Evolutionary conservation across 2,329 filamentous ascomycete species (phyloP), one percentile per base, ranked within the genome.

Genomic region (Aspergillus tamarii): DNA sequence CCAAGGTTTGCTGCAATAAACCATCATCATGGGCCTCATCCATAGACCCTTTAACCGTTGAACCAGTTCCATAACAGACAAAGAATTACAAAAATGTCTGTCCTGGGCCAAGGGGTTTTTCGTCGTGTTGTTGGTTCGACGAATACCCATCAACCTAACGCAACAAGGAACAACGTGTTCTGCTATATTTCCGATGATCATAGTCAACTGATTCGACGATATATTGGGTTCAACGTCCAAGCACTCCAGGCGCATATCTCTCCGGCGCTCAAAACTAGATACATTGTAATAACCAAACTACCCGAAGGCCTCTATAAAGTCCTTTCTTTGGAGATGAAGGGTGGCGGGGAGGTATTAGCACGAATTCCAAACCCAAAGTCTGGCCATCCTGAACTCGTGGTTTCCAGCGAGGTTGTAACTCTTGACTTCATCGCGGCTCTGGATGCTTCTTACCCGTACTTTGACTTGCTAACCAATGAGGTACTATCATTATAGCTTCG

Each of bases 171-270:
- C 23, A 32, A 54, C 53, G 71, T 71, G 32, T 66, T 66, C 34
- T 32, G 54, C 66, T 77, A 76, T 59, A 74, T 72, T 4, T 69
- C 71, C 58, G 65, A 80, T 59, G 78, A 80, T 59, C 52, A 73
- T 11, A 52, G 41, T 4, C 72, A 76, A 61, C 67, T 76, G 28
- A 61, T 66, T 64, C 69, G 69, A 26, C 71, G 76, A 45, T 72
- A 73, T 60, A 53, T 67, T n/a, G 55, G 54, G 10, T 80, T 80
- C 63, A 71, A 80, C 68, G 67, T 79, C 8, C 28, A 68, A 52
- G 72, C 67, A 32, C 73, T 81, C 0, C 62, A 74, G 62, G 53
- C 66, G 9, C 64, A 73, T 46, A 75, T 76, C 28, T 67, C 70
- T 43, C 52, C 66, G 30, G 66, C 65, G 46, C 46, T 72, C 26